Base-by-base conservation (phyloP, 345 rosid species). In the Salix exigua region DNA sequence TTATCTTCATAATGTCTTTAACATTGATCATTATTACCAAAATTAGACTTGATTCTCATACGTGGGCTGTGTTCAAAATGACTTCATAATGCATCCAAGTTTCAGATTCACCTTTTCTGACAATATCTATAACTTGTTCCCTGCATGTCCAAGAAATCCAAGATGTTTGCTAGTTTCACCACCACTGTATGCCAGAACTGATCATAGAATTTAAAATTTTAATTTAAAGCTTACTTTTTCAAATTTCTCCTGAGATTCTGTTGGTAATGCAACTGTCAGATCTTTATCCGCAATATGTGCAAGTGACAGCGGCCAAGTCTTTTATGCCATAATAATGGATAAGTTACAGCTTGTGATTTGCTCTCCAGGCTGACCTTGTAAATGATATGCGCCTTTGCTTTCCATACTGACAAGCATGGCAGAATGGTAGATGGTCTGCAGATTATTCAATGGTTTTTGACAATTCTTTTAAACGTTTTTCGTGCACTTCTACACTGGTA, bases 391-490 rank as follows among this genome's bases (percentile, higher is more conserved):
- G 5, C 5, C 6, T 35, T 35, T 35, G 37, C 6, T 35, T 35
- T 4, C 1, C 7, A 5, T 35, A 35, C 6, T 35, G 6, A 35
- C 37, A 35, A 35, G 37, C 7, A 35, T 35, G 37, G 6, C 0
- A 35, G 6, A 4, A 4, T 0, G 1, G 7, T 35, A 35, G 6
- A 1, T 35, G 37, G 5, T 35, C 37, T 35, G 5, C 1, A 35
- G 96, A 86, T 83, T 91, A 94, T 75, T 92, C 98, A 75, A 91
- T 82, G 25, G 89, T 82, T 78, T 87, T 91, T 3, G 97, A 88
- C 85, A 96, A 86, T 80, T 93, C 97, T 75, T 89, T 90, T 38
- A 92, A 82, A 42, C 92, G 94, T 76, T 89, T 93, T 78, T 91
- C 99, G 79, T 87, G 79, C 51, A 78, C 73, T 78, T 96, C 98